Conservation (phyloP, 345 rosid species). For the Arabidopsis thaliana region TAIR10.1 NC_003076.8:2279501-2280000, state of each 20-base stretch:
- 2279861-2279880: slow-evolving; percentile 36
- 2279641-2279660: slow-evolving; percentile 49
- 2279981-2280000: slow-evolving; percentile 45
- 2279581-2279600: slow-evolving; percentile 54
- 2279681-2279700: slow-evolving; percentile 41
- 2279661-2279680: slow-evolving; percentile 50
- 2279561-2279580: slow-evolving; percentile 44
- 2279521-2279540: slow-evolving; percentile 54
- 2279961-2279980: slow-evolving; percentile 53
- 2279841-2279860: slow-evolving; percentile 55
- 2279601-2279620: slow-evolving; percentile 40
- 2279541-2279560: slow-evolving; percentile 49
- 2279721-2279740: too few relatives aligned
- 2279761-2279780: background rate
- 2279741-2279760: background rate
- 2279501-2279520: slow-evolving; percentile 53
- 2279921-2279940: slow-evolving; percentile 56
- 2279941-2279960: slow-evolving; percentile 37
- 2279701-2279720: background rate
- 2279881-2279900: slow-evolving; percentile 46
- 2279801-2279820: slow-evolving; percentile 64
- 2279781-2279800: slow-evolving; percentile 9
- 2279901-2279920: slow-evolving; percentile 47
- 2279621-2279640: slow-evolving; percentile 45
- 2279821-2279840: slow-evolving; percentile 47